phyloP scores from a whole-genome alignment of 495 filamentous ascomycete species.

The Xylaria longipes region DNA sequence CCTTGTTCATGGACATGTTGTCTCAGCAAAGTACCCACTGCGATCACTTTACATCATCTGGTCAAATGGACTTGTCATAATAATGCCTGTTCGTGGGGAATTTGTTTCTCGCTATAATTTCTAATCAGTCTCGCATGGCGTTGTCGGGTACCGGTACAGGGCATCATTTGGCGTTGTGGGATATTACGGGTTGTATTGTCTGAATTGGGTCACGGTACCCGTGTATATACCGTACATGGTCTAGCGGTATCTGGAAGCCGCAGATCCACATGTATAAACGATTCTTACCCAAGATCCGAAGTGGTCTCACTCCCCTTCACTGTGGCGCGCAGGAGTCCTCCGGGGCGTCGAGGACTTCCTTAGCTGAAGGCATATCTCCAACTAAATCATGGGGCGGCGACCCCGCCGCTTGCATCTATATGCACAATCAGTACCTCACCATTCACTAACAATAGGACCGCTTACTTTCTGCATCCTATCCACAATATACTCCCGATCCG shows the following conservation, averaged over 20 bases:
- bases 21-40: slow-evolving; percentile 34
- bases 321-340: slow-evolving; percentile 77
- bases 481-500: slow-evolving; percentile 90
- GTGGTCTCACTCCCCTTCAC: slow-evolving; percentile 46
- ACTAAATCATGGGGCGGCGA: slow-evolving; percentile 90
- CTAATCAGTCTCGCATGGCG: slow-evolving; percentile 3
- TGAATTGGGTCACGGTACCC: slow-evolving; percentile 26
- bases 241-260: slow-evolving; percentile 25
- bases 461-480: slow-evolving; percentile 96
- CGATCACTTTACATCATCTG: slow-evolving; percentile 30
- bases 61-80: slow-evolving; percentile 43
- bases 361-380: slow-evolving; percentile 80
- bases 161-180: slow-evolving; percentile 32
- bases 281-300: slow-evolving; percentile 24
- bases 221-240: slow-evolving; percentile 28
- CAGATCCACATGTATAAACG: slow-evolving; percentile 33
- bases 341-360: slow-evolving; percentile 72
- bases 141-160: slow-evolving; percentile 19
- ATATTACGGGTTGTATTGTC: slow-evolving; percentile 32
- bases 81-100: neutral
- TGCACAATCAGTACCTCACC: slow-evolving; percentile 30
- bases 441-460: slow-evolving; percentile 21
- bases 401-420: slow-evolving; percentile 92
- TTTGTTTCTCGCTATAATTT: neutral
- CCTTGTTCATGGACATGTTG: slow-evolving; percentile 53